phyloP scores from a whole-genome alignment of 805 yeast species.

The Huiozyma sinensis region DNA sequence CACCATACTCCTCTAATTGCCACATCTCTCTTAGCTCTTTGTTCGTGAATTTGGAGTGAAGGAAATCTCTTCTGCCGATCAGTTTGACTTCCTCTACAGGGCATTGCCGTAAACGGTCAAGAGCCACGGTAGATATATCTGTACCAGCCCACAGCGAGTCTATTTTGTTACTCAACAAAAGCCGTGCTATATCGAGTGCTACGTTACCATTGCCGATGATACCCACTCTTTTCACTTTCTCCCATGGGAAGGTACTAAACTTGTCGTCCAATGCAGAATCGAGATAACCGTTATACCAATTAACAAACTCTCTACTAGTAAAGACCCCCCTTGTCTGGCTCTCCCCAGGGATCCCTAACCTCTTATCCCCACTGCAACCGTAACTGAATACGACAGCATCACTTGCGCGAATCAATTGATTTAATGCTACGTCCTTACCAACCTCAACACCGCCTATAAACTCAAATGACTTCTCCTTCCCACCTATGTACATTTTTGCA shows the following conservation, averaged over 20 bases:
- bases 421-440: constrained; percentile 50
- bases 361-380: constrained; percentile 60
- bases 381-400: constrained; percentile 72
- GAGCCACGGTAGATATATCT: constrained; percentile 60
- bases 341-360: constrained; percentile 48
- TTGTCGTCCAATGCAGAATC: constrained; percentile 29
- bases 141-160: constrained; percentile 50
- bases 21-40: constrained; percentile 83
- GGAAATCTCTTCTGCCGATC: constrained; percentile 77
- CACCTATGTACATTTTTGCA: constrained; percentile 15
- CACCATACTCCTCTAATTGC: constrained; percentile 43
- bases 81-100: constrained; percentile 55
- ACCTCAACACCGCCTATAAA: constrained; percentile 66
- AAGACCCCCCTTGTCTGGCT: constrained; percentile 50
- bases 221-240: constrained; percentile 50
- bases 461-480: constrained; percentile 29
- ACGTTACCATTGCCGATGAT: constrained; percentile 97
- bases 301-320: constrained; percentile 78
- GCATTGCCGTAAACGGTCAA: constrained; percentile 39
- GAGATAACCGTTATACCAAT: constrained; percentile 94
- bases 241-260: constrained; percentile 45
- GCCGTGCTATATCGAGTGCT: constrained; percentile 81
- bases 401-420: constrained; percentile 42
- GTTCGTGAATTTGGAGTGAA: constrained; percentile 82
- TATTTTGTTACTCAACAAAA: constrained; percentile 46